These are phyloP conservation scores for Ustilago xerochloae DNA, from an alignment of 1,284 basidiomycete genomes.

Conservation along the genomic window DNA sequence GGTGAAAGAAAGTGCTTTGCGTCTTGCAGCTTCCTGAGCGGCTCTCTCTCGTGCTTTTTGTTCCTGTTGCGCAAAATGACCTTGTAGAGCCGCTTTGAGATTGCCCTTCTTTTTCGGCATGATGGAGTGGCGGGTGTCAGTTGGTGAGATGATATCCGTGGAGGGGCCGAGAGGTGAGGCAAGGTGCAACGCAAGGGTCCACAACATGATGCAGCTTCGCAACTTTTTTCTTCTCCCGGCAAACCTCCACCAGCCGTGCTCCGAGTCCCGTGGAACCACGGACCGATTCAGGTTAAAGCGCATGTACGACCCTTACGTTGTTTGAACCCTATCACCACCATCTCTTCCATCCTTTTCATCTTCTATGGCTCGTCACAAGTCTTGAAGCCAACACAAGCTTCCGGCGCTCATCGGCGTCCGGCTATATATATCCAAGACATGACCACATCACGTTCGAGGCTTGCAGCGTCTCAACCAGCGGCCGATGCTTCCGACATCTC, in stretches of 20 bases:
- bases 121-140: neutral
- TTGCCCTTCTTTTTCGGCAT: conserved; percentile 60
- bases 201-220: neutral
- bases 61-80: conserved; percentile 46
- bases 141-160: no score
- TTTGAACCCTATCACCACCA: neutral
- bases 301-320: neutral
- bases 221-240: neutral
- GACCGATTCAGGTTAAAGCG: neutral
- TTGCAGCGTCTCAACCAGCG: neutral
- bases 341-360: neutral
- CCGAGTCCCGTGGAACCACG: neutral
- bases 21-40: conserved; percentile 46
- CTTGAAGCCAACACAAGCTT: neutral
- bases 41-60: conserved; percentile 31
- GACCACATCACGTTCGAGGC: conserved; percentile 1
- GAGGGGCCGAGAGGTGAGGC: no score
- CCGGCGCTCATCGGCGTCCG: conserved; percentile 1
- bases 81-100: conserved; percentile 46
- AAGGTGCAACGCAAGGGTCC: neutral
- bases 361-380: neutral
- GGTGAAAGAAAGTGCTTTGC: conserved; percentile 47
- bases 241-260: neutral
- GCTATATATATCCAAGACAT: neutral
- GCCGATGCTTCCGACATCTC: conserved; percentile 18